Conservation (phyloP, 345 rosid genomes). For the Erucastrum elatum region DNA sequence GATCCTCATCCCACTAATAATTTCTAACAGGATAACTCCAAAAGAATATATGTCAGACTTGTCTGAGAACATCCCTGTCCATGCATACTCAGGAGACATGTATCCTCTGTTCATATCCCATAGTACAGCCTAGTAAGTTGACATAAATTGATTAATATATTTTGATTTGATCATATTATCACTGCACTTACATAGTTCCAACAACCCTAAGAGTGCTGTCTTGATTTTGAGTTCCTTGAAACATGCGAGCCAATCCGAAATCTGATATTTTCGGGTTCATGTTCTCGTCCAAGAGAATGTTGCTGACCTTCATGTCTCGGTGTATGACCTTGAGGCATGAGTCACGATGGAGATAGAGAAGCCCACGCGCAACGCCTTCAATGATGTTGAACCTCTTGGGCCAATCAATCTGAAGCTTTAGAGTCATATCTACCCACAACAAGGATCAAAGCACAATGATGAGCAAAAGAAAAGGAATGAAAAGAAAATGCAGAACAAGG, state of each 20-base stretch:
- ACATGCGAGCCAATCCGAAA: conserved; percentile 45
- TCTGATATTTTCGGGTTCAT: conserved; percentile 48
- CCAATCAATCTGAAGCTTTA: conserved; percentile 10
- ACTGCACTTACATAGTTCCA: conserved; percentile 6
- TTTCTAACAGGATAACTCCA: conserved; percentile 60
- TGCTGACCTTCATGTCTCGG: conserved; percentile 42
- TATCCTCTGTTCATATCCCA: conserved; percentile 50
- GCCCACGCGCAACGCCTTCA: conserved; percentile 43
- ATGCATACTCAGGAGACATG: conserved; percentile 73
- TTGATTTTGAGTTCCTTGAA: conserved; percentile 25
- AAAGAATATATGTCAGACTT: conserved; percentile 70
- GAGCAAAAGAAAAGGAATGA: background rate
- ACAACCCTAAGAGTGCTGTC: conserved; percentile 35
- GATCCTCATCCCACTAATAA: conserved; percentile 49
- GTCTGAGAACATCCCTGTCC: conserved; percentile 54
- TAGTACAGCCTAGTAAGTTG: background rate
- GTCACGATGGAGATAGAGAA: conserved; percentile 50
- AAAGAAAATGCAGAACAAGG: background rate
- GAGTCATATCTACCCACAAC: background rate
- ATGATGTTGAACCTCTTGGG: conserved; percentile 38
- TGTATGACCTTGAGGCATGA: conserved; percentile 38
- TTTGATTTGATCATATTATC: background rate
- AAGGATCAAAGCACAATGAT: background rate
- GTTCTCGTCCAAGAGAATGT: conserved; percentile 38
- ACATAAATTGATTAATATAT: background rate